phyloP scores from a whole-genome alignment of 768 basidiomycete genomes.

The Asterophora parasitica region DNA sequence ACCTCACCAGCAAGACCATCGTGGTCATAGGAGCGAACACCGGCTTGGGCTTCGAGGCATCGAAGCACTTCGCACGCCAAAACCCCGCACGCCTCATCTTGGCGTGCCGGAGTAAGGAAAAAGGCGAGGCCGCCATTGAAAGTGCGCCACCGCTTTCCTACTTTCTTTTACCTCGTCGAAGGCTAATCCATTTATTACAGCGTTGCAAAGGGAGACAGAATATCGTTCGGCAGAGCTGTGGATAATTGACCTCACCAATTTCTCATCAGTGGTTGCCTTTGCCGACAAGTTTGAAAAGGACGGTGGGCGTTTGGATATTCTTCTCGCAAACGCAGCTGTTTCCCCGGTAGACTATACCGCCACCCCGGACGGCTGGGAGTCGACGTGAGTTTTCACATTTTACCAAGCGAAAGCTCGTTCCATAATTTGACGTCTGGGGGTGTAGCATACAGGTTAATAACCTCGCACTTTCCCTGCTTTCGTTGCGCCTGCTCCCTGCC shows the following conservation, averaged over 20 bases:
- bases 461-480: conserved; percentile 35
- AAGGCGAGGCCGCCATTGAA: conserved; percentile 30
- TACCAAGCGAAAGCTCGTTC: too few species aligned
- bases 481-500: conserved; percentile 37
- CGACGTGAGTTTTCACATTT: too few species aligned
- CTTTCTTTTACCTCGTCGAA: too few species aligned
- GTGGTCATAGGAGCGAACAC: conserved; percentile 47
- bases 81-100: conserved; percentile 35
- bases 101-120: conserved; percentile 31
- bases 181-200: conserved; percentile 14
- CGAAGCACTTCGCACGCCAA: conserved; percentile 42
- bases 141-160: too few species aligned
- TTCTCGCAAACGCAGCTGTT: conserved; percentile 41
- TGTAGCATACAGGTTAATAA: conserved; percentile 45
- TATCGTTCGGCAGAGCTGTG: conserved; percentile 31
- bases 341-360: conserved; percentile 5
- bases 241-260: conserved; percentile 35
- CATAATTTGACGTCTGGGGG: not conserved
- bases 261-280: conserved; percentile 37
- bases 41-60: conserved; percentile 45
- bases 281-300: conserved; percentile 29
- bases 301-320: conserved; percentile 34
- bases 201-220: conserved; percentile 25
- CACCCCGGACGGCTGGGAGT: conserved; percentile 44
- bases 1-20: conserved; percentile 42